Evolutionary conservation across 2,329 filamentous ascomycete species (phyloP).

Genomic region (Neofusicoccum sp.): DNA sequence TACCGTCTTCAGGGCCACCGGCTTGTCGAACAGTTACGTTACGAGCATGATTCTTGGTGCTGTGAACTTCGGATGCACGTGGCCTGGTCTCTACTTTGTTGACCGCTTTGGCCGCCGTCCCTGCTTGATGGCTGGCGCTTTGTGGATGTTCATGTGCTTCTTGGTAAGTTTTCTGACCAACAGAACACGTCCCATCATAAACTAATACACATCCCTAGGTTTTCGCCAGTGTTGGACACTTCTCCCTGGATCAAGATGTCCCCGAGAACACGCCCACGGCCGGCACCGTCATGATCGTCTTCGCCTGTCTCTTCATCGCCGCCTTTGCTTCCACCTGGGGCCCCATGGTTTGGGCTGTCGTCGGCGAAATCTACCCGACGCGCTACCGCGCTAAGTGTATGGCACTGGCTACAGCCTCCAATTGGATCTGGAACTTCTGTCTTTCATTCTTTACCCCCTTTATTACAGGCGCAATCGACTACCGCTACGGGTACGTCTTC

Average conservation of each 20-base stretch:
- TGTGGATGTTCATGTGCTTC: slow-evolving; percentile 57
- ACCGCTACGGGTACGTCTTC: slow-evolving; percentile 44
- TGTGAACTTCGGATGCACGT: slow-evolving; percentile 53
- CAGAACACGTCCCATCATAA: too few species aligned
- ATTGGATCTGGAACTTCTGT: slow-evolving; percentile 36
- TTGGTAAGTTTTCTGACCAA: slow-evolving; percentile 39
- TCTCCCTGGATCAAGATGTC: slow-evolving; percentile 34
- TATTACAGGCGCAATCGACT: slow-evolving; percentile 38
- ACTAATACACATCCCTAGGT: slow-evolving; percentile 33
- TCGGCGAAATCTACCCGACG: slow-evolving; percentile 38
- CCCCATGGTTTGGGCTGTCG: slow-evolving; percentile 36
- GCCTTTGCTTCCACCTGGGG: slow-evolving; percentile 40
- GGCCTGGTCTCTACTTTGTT: slow-evolving; percentile 51
- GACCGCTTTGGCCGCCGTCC: slow-evolving; percentile 53
- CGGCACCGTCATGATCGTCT: slow-evolving; percentile 38
- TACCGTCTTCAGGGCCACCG: slow-evolving; percentile 29
- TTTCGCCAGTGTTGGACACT: slow-evolving; percentile 47
- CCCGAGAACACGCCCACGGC: slow-evolving; percentile 29
- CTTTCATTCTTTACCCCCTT: slow-evolving; percentile 56
- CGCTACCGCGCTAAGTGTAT: slow-evolving; percentile 42
- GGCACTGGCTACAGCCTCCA: slow-evolving; percentile 39
- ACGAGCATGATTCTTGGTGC: slow-evolving; percentile 51
- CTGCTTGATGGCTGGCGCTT: slow-evolving; percentile 50
- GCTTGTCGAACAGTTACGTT: slow-evolving; percentile 43
- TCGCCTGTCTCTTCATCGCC: slow-evolving; percentile 40